Percentiles rank a stretch among this genome's conserved stretches.
Evolutionary conservation across 2,329 filamentous ascomycete genomes (phyloP).

Genomic region (Claviceps capensis): DNA sequence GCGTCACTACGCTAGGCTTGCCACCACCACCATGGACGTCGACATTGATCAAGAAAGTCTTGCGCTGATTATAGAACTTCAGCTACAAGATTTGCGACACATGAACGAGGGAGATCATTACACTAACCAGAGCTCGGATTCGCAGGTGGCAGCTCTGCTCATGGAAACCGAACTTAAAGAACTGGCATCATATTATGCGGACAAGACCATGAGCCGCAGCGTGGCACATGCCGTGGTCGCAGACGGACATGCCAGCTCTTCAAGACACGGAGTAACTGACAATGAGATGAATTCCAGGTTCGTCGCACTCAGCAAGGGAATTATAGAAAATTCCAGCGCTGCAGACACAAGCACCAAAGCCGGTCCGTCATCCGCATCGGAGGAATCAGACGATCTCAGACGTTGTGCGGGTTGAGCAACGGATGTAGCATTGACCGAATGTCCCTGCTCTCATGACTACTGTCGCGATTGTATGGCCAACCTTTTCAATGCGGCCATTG

Average conservation of each 20-base stretch:
- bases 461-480: conserved; percentile 32
- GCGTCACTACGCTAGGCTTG: neutral
- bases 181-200: conserved; percentile 1
- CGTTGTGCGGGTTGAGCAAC: conserved; percentile 1
- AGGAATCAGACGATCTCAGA: neutral
- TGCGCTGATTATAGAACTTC: conserved; percentile 9
- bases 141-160: conserved; percentile 5
- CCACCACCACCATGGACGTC: neutral
- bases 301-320: too few species aligned
- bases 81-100: conserved; percentile 8
- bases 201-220: conserved; percentile 9
- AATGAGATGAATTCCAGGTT: too few species aligned
- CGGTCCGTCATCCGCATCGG: too few species aligned
- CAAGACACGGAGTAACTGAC: too few species aligned
- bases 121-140: conserved; percentile 1
- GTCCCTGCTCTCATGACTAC: conserved; percentile 28
- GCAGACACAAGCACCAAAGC: too few species aligned
- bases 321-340: neutral
- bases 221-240: conserved; percentile 7
- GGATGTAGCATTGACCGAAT: neutral
- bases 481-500: conserved; percentile 30
- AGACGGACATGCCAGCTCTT: conserved; percentile 1
- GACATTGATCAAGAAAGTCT: conserved; percentile 7
- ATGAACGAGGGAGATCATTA: conserved; percentile 8
- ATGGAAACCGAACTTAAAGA: conserved; percentile 8